Percentiles rank a stretch among this genome's conserved stretches.
Evolutionary conservation across 192 early-diverging fungal species (phyloP).

Genomic region (Piromyces sp.): DNA sequence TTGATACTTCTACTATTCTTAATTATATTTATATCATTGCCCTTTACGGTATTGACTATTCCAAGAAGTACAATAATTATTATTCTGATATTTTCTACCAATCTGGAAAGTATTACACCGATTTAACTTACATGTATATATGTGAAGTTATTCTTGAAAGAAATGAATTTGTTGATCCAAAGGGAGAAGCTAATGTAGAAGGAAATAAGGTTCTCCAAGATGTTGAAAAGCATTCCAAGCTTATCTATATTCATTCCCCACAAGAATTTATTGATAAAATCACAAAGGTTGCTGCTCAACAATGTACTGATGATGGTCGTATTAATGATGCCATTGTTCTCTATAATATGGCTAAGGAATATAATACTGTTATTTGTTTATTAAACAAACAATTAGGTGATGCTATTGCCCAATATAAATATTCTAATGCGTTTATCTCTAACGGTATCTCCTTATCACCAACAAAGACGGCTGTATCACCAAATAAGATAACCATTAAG

Average conservation of each 20-base stretch:
- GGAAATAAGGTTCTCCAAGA: constrained; percentile 31
- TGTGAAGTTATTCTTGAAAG: constrained; percentile 41
- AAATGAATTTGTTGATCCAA: constrained; percentile 31
- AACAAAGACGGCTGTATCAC: background rate
- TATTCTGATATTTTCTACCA: background rate
- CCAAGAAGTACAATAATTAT: background rate
- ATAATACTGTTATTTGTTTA: constrained; percentile 53
- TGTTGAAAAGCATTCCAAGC: constrained; percentile 46
- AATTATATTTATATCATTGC: constrained; percentile 44
- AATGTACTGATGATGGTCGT: constrained; percentile 37
- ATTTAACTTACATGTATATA: constrained; percentile 26
- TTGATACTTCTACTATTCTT: constrained; percentile 31
- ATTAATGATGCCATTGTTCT: constrained; percentile 57
- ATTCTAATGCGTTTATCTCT: background rate
- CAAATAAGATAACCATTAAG: background rate
- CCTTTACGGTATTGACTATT: constrained; percentile 18
- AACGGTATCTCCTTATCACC: background rate
- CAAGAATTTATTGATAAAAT: constrained; percentile 50
- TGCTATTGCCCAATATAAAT: background rate
- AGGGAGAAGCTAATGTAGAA: constrained; percentile 22
- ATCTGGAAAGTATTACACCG: constrained; percentile 22
- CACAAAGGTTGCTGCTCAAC: constrained; percentile 44
- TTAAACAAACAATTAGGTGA: constrained; percentile 54
- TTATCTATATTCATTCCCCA: constrained; percentile 36
- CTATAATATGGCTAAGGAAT: constrained; percentile 56